Evolutionary conservation across 2,329 filamentous ascomycete genomes (phyloP).

Genomic region (Penicillium digitatum): DNA sequence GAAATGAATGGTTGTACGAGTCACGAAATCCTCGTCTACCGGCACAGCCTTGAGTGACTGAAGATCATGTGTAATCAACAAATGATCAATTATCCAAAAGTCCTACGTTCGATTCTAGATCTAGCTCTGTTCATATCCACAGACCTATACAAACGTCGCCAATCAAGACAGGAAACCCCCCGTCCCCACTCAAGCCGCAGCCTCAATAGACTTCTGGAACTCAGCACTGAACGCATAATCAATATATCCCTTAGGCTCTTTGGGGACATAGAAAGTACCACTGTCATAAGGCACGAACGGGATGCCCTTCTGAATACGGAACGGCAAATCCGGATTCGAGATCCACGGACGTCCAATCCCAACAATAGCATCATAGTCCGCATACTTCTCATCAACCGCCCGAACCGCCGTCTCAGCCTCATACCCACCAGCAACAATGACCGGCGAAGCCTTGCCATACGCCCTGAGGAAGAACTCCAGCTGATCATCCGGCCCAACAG

Average conservation of each 20-base stretch:
- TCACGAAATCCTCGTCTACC: conserved; percentile 14
- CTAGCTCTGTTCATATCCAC: not conserved
- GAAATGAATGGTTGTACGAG: no score
- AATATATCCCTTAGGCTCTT: conserved; percentile 39
- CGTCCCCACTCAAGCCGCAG: conserved; percentile 17
- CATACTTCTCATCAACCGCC: conserved; percentile 33
- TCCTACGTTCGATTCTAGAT: not conserved
- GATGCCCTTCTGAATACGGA: conserved; percentile 39
- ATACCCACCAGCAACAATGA: conserved; percentile 52
- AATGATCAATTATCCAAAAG: not conserved
- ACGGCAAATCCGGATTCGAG: conserved; percentile 47
- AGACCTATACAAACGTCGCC: conserved; percentile 4
- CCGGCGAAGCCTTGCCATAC: conserved; percentile 41
- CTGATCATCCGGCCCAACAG: conserved; percentile 34
- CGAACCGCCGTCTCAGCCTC: conserved; percentile 39
- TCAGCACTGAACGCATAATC: conserved; percentile 37
- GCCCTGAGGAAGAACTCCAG: conserved; percentile 46
- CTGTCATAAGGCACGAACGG: conserved; percentile 39
- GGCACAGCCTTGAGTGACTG: conserved; percentile 46
- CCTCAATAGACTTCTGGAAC: conserved; percentile 27
- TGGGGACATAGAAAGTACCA: conserved; percentile 40
- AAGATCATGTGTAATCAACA: conserved; percentile 43
- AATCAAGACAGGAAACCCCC: conserved; percentile 2
- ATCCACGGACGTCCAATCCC: conserved; percentile 45
- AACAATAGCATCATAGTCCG: conserved; percentile 32